Conservation (phyloP, 306 rosid species). For the Abrus pulchellus region DNA sequence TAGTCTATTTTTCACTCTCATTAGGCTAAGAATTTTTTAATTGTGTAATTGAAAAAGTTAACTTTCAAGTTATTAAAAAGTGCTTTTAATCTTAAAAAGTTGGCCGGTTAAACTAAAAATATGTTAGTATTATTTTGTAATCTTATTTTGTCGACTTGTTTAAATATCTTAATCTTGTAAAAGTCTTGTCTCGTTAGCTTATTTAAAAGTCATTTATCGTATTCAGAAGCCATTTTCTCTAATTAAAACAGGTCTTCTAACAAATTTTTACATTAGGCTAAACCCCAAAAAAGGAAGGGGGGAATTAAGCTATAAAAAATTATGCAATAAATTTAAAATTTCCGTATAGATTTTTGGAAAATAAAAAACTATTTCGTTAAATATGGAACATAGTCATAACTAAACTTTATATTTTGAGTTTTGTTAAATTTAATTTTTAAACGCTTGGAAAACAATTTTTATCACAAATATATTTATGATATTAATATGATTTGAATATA, state of each 20-base stretch:
- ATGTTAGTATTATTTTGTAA: neutral
- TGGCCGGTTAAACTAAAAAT: neutral
- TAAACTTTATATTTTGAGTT: neutral
- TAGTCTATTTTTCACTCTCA: neutral
- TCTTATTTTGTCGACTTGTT: neutral
- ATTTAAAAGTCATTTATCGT: neutral
- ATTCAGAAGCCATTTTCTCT: neutral
- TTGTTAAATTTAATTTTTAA: too few species aligned
- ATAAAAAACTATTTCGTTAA: neutral
- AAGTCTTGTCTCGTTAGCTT: neutral
- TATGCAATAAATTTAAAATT: too few species aligned
- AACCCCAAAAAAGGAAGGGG: too few species aligned
- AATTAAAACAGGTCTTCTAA: neutral
- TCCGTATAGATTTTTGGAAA: too few species aligned
- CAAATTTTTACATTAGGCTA: neutral
- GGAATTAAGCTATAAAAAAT: too few species aligned
- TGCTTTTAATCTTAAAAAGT: neutral
- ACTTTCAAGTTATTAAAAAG: neutral
- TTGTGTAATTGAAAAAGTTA: neutral
- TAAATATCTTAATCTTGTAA: neutral
- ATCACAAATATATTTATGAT: too few species aligned
- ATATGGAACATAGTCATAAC: neutral
- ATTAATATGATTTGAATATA: too few species aligned
- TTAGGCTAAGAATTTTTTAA: neutral
- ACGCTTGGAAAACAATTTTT: too few species aligned